A percentile compares a stretch with the other conserved stretches of the same genome.
Conservation (phyloP, 345 rosid species). For the Sonneratia alba region DNA sequence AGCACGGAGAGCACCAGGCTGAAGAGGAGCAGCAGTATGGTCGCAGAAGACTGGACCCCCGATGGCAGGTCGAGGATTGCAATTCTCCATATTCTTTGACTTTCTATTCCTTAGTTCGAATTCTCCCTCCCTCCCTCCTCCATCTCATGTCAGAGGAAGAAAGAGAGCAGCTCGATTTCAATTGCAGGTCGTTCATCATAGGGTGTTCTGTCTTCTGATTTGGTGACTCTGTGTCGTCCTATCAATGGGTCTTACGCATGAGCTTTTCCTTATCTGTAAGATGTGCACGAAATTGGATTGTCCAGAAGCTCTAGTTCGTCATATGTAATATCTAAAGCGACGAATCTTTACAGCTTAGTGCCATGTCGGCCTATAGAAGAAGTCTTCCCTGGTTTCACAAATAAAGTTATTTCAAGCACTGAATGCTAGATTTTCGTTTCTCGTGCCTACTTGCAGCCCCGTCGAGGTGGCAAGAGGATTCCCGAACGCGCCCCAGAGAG, state of each 20-base stretch:
- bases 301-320: too few species aligned
- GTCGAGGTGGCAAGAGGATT: background rate
- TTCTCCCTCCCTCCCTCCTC: too few species aligned
- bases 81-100: background rate
- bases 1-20: background rate
- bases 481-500: constrained; percentile 14
- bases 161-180: too few species aligned
- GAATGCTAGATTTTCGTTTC: background rate
- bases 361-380: background rate
- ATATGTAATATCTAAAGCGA: too few species aligned
- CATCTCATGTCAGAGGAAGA: too few species aligned
- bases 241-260: too few species aligned
- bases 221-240: too few species aligned
- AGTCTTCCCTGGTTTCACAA: background rate
- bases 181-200: too few species aligned
- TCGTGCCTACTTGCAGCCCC: background rate
- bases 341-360: background rate
- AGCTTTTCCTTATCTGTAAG: too few species aligned
- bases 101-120: too few species aligned
- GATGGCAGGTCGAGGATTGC: background rate
- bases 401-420: background rate
- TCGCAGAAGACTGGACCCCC: background rate
- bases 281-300: too few species aligned
- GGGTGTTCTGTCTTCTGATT: too few species aligned
- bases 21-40: constrained; percentile 4